Percentiles rank a stretch among this genome's conserved stretches.
Evolutionary conservation across 2,329 filamentous ascomycete genomes (phyloP).

Genomic region (Zarea fungicola): DNA sequence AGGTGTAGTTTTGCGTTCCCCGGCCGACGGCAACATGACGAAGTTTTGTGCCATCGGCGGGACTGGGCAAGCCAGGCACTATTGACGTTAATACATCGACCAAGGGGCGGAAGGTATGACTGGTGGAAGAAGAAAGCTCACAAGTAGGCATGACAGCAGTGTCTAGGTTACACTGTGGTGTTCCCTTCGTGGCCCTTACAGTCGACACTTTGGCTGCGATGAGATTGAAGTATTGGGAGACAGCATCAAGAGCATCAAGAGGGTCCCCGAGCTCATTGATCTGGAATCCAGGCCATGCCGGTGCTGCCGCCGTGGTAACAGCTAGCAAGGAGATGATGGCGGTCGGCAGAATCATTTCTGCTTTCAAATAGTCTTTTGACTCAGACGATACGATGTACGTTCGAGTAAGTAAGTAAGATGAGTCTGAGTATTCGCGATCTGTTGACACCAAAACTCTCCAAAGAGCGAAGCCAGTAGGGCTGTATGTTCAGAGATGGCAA

Average conservation of each 20-base stretch:
- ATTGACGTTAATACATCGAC: not conserved
- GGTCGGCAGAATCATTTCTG: constrained; percentile 47
- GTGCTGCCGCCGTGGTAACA: constrained; percentile 42
- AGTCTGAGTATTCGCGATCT: no score
- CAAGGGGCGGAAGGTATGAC: no score
- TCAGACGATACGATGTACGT: no score
- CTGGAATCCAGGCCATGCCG: constrained; percentile 34
- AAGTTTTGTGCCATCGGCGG: constrained; percentile 55
- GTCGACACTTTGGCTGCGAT: constrained; percentile 50
- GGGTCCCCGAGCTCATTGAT: constrained; percentile 32
- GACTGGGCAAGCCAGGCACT: constrained; percentile 51
- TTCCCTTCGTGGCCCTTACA: constrained; percentile 34
- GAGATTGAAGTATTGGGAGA: constrained; percentile 58
- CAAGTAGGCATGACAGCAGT: constrained; percentile 43
- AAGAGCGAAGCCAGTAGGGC: no score
- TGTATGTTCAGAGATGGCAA: constrained; percentile 18
- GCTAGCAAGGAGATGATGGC: constrained; percentile 41
- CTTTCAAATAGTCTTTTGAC: not conserved
- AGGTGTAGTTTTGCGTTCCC: constrained; percentile 93
- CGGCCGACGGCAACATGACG: constrained; percentile 80
- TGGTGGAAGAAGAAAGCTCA: not conserved
- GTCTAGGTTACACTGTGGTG: constrained; percentile 50
- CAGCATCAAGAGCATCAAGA: constrained; percentile 35
- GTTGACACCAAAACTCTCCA: no score
- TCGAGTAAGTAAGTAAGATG: no score